Base-by-base conservation (phyloP, 2,329 filamentous ascomycete species). In the Botrytis galanthina region DNA sequence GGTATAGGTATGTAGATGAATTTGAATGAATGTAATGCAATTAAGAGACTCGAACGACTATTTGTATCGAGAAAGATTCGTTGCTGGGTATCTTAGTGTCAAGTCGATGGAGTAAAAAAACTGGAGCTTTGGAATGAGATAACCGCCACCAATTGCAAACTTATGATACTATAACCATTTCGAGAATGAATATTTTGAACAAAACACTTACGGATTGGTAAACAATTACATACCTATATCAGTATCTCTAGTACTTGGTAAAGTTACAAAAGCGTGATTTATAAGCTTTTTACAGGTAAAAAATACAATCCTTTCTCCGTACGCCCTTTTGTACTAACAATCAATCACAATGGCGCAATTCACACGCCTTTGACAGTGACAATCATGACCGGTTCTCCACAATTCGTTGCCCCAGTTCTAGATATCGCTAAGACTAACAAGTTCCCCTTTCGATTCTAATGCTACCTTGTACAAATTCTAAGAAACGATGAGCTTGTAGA, bases 361-460 rank as follows among this genome's bases (percentile, higher is more conserved):
- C 6, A 16, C 37, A 68, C 26, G 64, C 48, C 35, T 18, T 42
- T 67, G 22, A n/a, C 26, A 37, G 26, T 42, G 35, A 57, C 48
- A 42, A 62, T 61, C 32, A 46, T 16, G 39, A 37, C 10, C 3
- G 37, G 10, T 57, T 57, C 46, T 39, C 64, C 64, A 54, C 46
- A 68, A 29, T 37, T 68, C 8, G 37, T 39, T 14, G 7, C 37
- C 29, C 14, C 26, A 29, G 32, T 14, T 16, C 35, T 16, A 16
- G 51, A 14, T 57, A n/a, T 68, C 46, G 64, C 64, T 57, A 54
- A 68, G 26, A 48, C 26, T 51, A 51, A 2, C 37, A 39, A 67
- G 32, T 51, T 26, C 64, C 64, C 64, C 64, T 68, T 69, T 69
- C n/a, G 18, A 69, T 42, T 42, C 35, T 9, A n/a, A 68, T 46